Conservation (phyloP, 352 stramenopile genomes). For the Pythium oligandrum region DNA sequence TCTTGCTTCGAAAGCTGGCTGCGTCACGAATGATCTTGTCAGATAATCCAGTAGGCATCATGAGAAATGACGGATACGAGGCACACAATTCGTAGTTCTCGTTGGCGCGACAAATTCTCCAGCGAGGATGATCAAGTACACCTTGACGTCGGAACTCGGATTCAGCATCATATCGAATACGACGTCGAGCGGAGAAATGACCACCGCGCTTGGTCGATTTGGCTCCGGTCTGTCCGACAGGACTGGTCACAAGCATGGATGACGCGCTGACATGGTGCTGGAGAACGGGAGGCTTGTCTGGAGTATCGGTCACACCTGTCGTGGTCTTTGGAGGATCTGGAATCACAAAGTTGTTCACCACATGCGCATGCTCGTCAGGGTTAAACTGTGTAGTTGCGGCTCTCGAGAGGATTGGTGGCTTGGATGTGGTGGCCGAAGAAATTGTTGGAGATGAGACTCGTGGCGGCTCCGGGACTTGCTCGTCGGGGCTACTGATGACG, state of each 20-base stretch:
- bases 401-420: constrained; percentile 17
- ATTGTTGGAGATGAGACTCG: constrained; percentile 1
- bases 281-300: constrained; percentile 16
- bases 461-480: constrained; percentile 7
- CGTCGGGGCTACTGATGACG: constrained; percentile 38
- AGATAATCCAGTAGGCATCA: constrained; percentile 56
- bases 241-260: constrained; percentile 1
- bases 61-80: constrained; percentile 66
- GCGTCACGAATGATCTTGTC: constrained; percentile 69
- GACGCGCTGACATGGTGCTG: constrained; percentile 44
- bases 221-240: constrained; percentile 3
- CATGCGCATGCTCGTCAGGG: constrained; percentile 9
- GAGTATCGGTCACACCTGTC: not conserved
- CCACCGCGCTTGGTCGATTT: constrained; percentile 2
- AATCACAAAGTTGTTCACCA: constrained; percentile 13
- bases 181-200: constrained; percentile 31
- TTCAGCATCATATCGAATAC: constrained; percentile 69
- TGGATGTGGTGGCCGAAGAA: not conserved
- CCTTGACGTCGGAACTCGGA: constrained; percentile 61
- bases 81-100: constrained; percentile 66
- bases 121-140: constrained; percentile 56
- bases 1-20: constrained; percentile 71
- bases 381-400: constrained; percentile 29
- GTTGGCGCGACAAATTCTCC: constrained; percentile 58
- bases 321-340: not conserved